phyloP scores from a whole-genome alignment of 2,329 filamentous ascomycete genomes.

The Magnaporthiopsis rhizophila region DNA sequence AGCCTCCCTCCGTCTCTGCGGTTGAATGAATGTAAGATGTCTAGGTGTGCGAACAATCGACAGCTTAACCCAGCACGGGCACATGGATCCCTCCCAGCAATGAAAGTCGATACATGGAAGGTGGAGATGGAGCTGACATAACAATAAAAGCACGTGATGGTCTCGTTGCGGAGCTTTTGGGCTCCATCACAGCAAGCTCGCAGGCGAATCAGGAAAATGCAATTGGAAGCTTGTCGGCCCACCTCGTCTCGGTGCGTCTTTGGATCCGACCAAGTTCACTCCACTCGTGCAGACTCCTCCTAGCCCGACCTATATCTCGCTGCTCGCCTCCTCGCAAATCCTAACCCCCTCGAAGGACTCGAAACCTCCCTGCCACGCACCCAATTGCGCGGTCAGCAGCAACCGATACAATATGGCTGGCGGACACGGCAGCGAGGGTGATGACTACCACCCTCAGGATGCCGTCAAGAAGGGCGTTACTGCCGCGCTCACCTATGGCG shows the following conservation, averaged over 20 bases:
- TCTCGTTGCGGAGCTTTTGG: background rate
- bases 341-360: background rate
- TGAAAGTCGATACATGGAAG: background rate
- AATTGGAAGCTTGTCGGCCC: conserved; percentile 7
- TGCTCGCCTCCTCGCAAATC: conserved; percentile 1
- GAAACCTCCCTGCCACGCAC: background rate
- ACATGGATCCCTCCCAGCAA: background rate
- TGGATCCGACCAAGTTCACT: background rate
- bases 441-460: conserved; percentile 38
- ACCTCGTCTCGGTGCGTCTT: conserved; percentile 3
- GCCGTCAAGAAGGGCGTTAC: conserved; percentile 48
- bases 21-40: background rate
- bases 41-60: background rate
- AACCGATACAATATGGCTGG: background rate
- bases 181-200: background rate
- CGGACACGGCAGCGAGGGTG: conserved; percentile 14
- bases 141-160: background rate
- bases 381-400: background rate
- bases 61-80: too few species aligned
- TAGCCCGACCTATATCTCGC: background rate
- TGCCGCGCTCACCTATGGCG: conserved; percentile 46
- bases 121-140: background rate
- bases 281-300: background rate
- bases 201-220: conserved; percentile 7
- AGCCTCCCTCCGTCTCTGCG: conserved; percentile 10